phyloP scores from a whole-genome alignment of 108 stramenopile species.

The Bacterosira constricta region DNA sequence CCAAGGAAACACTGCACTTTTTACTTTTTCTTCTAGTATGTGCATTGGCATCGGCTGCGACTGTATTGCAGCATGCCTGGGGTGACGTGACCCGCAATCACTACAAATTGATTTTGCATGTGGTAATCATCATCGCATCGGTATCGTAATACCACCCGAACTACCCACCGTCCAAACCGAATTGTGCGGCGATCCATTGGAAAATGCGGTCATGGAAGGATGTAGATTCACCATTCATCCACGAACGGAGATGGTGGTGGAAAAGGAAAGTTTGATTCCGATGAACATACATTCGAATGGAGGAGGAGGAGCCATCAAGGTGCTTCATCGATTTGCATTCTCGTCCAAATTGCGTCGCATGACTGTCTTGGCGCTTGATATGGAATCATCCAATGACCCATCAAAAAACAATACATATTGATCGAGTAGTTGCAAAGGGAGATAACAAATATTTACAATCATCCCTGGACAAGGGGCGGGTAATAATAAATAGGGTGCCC shows the following conservation, averaged over 20 bases:
- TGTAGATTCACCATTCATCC: slow-evolving; percentile 75
- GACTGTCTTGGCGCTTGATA: slow-evolving; percentile 68
- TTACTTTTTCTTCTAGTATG: slow-evolving; percentile 87
- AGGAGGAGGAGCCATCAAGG: slow-evolving; percentile 15
- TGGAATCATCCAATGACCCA: slow-evolving; percentile 24
- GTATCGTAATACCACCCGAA: slow-evolving; percentile 97
- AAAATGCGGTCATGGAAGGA: slow-evolving; percentile 86
- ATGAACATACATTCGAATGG: slow-evolving; percentile 21
- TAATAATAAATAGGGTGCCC: too few relatives aligned
- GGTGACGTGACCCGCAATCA: slow-evolving; percentile 80
- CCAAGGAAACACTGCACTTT: slow-evolving; percentile 90
- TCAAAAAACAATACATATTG: slow-evolving; percentile 24
- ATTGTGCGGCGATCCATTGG: slow-evolving; percentile 92
- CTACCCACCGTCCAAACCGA: slow-evolving; percentile 43
- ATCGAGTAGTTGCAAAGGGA: too few relatives aligned
- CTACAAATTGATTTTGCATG: slow-evolving; percentile 94
- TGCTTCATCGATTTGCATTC: slow-evolving; percentile 86
- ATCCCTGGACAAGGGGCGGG: too few relatives aligned
- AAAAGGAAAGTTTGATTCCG: slow-evolving; percentile 17
- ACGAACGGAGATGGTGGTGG: slow-evolving; percentile 38
- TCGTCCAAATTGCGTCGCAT: slow-evolving; percentile 88
- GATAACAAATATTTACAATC: too few relatives aligned
- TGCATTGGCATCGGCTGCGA: slow-evolving; percentile 81
- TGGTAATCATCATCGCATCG: slow-evolving; percentile 95
- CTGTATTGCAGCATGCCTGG: slow-evolving; percentile 85